These are phyloP conservation scores for Gentiana dahurica DNA, from an alignment of 257 asterid species.

Conservation along the genomic window DNA sequence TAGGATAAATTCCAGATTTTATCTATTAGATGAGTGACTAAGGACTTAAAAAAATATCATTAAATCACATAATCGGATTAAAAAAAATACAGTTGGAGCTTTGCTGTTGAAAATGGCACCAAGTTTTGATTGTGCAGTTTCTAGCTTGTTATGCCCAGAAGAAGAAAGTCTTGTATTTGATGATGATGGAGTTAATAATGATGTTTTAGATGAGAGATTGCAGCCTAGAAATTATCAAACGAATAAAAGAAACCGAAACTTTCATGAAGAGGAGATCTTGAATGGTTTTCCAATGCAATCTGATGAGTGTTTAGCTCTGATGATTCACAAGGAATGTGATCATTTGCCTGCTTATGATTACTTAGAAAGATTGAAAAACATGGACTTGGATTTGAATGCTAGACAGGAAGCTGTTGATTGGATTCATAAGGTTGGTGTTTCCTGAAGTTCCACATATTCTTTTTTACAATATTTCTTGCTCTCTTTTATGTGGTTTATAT, in stretches of 20 bases:
- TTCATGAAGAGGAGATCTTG: constrained; percentile 17
- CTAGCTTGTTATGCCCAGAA: constrained; percentile 36
- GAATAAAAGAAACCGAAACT: constrained; percentile 7
- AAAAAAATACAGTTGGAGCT: background rate
- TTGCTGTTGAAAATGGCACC: constrained; percentile 26
- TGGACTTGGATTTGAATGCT: constrained; percentile 27
- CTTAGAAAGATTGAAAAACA: constrained; percentile 25
- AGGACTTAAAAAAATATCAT: constrained; percentile 2
- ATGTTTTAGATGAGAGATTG: constrained; percentile 12
- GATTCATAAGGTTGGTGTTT: constrained; percentile 32
- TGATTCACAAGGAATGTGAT: constrained; percentile 28
- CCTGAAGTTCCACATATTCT: background rate
- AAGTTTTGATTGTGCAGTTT: constrained; percentile 21
- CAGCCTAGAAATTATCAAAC: constrained; percentile 14
- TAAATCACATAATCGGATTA: background rate
- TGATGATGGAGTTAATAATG: constrained; percentile 12
- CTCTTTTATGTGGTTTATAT: background rate
- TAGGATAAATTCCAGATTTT: constrained; percentile 6
- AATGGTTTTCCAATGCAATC: constrained; percentile 22
- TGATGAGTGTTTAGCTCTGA: constrained; percentile 26
- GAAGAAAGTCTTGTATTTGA: constrained; percentile 21
- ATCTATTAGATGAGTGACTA: constrained; percentile 3
- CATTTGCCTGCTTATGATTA: constrained; percentile 35
- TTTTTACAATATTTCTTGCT: background rate
- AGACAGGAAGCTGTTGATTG: constrained; percentile 33